Evolutionary conservation across 345 rosid species (phyloP).

Genomic region (Erucastrum elatum): DNA sequence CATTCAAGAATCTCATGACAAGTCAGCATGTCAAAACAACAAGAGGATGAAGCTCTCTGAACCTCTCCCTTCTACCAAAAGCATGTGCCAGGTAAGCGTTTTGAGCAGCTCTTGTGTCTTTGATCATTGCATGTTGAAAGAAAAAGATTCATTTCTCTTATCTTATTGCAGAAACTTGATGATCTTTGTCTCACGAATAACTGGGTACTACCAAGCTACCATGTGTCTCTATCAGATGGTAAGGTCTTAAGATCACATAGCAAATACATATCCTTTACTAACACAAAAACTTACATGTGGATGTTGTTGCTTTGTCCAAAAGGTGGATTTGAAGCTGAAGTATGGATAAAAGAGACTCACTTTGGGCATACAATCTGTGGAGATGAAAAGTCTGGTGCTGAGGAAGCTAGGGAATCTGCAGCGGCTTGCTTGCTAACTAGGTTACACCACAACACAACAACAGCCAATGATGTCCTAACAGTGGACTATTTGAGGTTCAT

Average conservation of each 20-base stretch:
- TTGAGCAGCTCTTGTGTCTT: neutral
- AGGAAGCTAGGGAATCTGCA: slow-evolving; percentile 66
- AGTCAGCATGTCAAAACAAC: slow-evolving; percentile 28
- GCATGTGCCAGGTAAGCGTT: slow-evolving; percentile 56
- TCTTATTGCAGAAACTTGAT: slow-evolving; percentile 61
- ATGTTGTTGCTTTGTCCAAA: slow-evolving; percentile 13
- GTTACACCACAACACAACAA: slow-evolving; percentile 19
- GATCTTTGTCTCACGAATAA: slow-evolving; percentile 47
- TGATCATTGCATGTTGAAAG: neutral
- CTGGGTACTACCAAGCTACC: slow-evolving; percentile 68
- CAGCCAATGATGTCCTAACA: neutral
- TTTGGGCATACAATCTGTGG: slow-evolving; percentile 41
- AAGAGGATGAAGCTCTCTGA: slow-evolving; percentile 39
- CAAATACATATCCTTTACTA: neutral
- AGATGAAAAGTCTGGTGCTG: slow-evolving; percentile 35
- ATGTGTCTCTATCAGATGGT: slow-evolving; percentile 54
- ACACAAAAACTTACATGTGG: neutral
- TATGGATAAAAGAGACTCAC: slow-evolving; percentile 43
- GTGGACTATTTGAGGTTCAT: neutral
- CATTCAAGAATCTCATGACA: slow-evolving; percentile 35
- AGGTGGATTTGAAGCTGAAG: slow-evolving; percentile 65
- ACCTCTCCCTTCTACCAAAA: slow-evolving; percentile 30
- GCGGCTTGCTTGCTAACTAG: slow-evolving; percentile 47
- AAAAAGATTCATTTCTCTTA: neutral
- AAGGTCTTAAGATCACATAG: slow-evolving; percentile 32